A percentile compares a stretch with the other conserved stretches of the same genome.
These are phyloP conservation scores for Phaeosphaeria sp. DNA, from an alignment of 2,329 filamentous ascomycete species.

Conservation along the genomic window DNA sequence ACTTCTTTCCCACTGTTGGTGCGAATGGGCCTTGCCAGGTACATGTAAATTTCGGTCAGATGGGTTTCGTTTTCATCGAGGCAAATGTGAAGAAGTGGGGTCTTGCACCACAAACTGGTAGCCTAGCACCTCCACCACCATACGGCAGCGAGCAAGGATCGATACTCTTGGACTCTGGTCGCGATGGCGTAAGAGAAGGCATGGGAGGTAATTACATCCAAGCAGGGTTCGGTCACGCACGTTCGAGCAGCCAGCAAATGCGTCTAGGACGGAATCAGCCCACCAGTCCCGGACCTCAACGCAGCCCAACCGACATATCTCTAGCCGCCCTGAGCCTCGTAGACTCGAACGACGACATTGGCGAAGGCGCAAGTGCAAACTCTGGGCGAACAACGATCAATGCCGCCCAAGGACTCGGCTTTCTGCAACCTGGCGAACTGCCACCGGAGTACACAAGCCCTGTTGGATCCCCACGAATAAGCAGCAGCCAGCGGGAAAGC, in stretches of 20 bases:
- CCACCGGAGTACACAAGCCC: slow-evolving; percentile 60
- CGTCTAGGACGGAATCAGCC: slow-evolving; percentile 70
- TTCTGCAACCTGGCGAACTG: slow-evolving; percentile 46
- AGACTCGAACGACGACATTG: slow-evolving; percentile 69
- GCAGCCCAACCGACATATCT: slow-evolving; percentile 95
- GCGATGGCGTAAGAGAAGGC: slow-evolving; percentile 60
- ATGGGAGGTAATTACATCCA: slow-evolving; percentile 58
- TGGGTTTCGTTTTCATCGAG: slow-evolving; percentile 98
- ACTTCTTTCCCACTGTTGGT: slow-evolving; percentile 97
- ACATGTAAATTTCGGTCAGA: slow-evolving; percentile 97
- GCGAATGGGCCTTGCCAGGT: slow-evolving; percentile 91
- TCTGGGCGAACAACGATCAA: slow-evolving; percentile 24
- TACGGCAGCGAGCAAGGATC: slow-evolving; percentile 98
- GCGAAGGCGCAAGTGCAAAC: slow-evolving; percentile 70
- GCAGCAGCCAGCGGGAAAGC: slow-evolving; percentile 54
- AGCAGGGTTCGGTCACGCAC: slow-evolving; percentile 64
- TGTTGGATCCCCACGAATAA: slow-evolving; percentile 41
- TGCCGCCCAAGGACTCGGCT: slow-evolving; percentile 39
- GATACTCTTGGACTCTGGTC: slow-evolving; percentile 87
- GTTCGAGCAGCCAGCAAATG: slow-evolving; percentile 79
- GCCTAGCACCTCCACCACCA: slow-evolving; percentile 90
- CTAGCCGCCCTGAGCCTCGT: slow-evolving; percentile 82
- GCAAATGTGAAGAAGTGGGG: slow-evolving; percentile 99
- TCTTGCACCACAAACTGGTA: slow-evolving; percentile 92
- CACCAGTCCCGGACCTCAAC: slow-evolving; percentile 84